phyloP scores from a whole-genome alignment of 768 basidiomycete species.

The Amanita exitialis region DNA sequence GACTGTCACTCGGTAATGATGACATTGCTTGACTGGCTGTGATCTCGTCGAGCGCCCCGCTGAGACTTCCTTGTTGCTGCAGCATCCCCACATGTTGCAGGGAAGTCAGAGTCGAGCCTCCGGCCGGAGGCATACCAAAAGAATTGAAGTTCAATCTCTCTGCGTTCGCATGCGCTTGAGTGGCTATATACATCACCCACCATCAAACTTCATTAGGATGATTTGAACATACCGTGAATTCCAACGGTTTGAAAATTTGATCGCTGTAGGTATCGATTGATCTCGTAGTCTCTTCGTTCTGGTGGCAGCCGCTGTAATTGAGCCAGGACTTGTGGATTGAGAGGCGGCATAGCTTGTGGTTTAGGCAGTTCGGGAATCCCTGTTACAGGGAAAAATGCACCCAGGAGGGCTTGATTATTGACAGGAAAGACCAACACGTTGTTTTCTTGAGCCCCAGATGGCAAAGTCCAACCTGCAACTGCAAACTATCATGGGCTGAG shows the following conservation, averaged over 20 bases:
- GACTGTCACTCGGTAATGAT: background rate
- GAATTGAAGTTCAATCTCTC: background rate
- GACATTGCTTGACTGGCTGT: background rate
- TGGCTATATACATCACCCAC: background rate
- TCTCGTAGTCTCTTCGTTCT: slow-evolving; percentile 15
- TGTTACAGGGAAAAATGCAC: slow-evolving; percentile 38
- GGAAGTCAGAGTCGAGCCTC: background rate
- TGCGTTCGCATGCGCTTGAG: background rate
- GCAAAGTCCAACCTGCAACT: slow-evolving; percentile 37
- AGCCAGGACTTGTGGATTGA: slow-evolving; percentile 10
- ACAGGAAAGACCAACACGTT: slow-evolving; percentile 40
- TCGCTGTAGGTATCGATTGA: slow-evolving; percentile 5
- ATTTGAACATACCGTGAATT: background rate
- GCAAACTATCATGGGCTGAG: slow-evolving; percentile 31
- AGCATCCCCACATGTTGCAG: background rate
- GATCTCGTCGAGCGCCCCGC: background rate
- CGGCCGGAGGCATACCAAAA: background rate
- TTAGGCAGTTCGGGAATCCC: slow-evolving; percentile 45
- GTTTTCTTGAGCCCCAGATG: slow-evolving; percentile 29
- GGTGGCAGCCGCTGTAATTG: slow-evolving; percentile 16
- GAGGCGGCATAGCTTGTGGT: slow-evolving; percentile 6
- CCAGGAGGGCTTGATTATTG: slow-evolving; percentile 22
- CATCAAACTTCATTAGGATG: background rate
- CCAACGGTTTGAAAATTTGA: background rate
- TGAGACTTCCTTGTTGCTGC: background rate